A percentile compares a stretch with the other conserved stretches of the same genome.
phyloP scores from a whole-genome alignment of 805 yeast genomes.

The Metschnikowia chrysomelidarum region DNA sequence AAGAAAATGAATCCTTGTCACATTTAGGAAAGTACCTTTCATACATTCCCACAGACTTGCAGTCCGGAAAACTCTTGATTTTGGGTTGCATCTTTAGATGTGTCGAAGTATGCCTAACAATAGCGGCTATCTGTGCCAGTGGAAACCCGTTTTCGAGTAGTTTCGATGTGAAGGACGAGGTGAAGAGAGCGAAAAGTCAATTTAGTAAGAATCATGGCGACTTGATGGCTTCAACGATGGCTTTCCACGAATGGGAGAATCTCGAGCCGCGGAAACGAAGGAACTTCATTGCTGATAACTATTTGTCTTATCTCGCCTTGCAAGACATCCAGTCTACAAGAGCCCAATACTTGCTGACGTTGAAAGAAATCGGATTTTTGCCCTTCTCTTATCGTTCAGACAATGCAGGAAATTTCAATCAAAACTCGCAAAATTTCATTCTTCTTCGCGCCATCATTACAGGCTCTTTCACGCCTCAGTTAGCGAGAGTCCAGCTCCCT shows the following conservation, averaged over 20 bases:
- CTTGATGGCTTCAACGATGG: slow-evolving; percentile 60
- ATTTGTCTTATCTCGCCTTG: slow-evolving; percentile 59
- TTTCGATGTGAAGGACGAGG: slow-evolving; percentile 60
- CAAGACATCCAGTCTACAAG: slow-evolving; percentile 72
- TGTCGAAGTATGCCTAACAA: slow-evolving; percentile 68
- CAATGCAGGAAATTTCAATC: slow-evolving; percentile 36
- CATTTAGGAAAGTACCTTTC: slow-evolving; percentile 79
- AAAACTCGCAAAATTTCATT: slow-evolving; percentile 48
- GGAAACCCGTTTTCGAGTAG: slow-evolving; percentile 72
- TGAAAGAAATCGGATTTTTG: slow-evolving; percentile 76
- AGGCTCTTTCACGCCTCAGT: slow-evolving; percentile 79
- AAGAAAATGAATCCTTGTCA: slow-evolving; percentile 48
- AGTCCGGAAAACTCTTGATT: slow-evolving; percentile 77
- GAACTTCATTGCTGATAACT: slow-evolving; percentile 54
- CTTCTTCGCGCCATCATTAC: slow-evolving; percentile 68
- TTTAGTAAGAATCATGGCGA: slow-evolving; percentile 63
- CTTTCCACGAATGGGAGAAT: slow-evolving; percentile 51
- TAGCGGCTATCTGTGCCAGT: slow-evolving; percentile 73
- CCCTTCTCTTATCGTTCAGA: slow-evolving; percentile 47
- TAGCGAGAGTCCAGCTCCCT: slow-evolving; percentile 79
- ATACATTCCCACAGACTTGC: slow-evolving; percentile 80
- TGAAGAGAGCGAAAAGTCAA: slow-evolving; percentile 45
- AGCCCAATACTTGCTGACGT: slow-evolving; percentile 63
- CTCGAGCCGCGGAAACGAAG: slow-evolving; percentile 22
- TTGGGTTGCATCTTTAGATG: slow-evolving; percentile 83